A percentile compares a stretch with the other conserved stretches of the same genome.
These are phyloP conservation scores for Rhodotorula taiwanensis DNA, from an alignment of 768 basidiomycete species.

Conservation along the genomic window DNA sequence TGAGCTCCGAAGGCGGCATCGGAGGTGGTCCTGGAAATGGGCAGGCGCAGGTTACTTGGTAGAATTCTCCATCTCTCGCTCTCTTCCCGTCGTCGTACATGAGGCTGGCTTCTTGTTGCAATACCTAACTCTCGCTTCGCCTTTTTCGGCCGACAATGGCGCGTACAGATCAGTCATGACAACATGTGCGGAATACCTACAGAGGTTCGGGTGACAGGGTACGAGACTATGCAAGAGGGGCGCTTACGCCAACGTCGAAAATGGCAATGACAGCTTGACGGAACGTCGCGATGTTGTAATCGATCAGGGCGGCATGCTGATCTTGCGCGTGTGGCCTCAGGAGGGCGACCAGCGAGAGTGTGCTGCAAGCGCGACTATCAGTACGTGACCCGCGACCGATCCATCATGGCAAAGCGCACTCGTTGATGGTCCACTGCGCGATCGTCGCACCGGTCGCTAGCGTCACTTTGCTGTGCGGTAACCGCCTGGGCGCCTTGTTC, in stretches of 20 bases:
- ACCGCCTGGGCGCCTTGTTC: background rate
- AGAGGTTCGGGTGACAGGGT: too few relatives aligned
- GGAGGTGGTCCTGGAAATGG: background rate
- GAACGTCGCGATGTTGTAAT: conserved; percentile 82
- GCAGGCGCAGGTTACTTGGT: background rate
- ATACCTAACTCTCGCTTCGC: too few relatives aligned
- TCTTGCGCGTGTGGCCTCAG: conserved; percentile 68
- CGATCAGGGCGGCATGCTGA: conserved; percentile 64
- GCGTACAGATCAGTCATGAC: too few relatives aligned
- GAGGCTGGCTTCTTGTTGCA: too few relatives aligned
- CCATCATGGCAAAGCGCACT: too few relatives aligned
- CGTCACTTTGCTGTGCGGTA: conserved; percentile 31
- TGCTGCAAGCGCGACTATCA: conserved; percentile 32
- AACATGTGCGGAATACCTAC: too few relatives aligned
- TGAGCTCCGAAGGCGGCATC: background rate
- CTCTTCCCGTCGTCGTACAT: background rate
- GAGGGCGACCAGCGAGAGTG: conserved; percentile 53
- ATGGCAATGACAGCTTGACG: conserved; percentile 76
- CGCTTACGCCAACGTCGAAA: conserved; percentile 57
- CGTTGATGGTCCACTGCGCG: conserved; percentile 73
- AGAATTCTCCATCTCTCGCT: too few relatives aligned
- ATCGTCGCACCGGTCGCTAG: conserved; percentile 61
- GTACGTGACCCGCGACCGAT: too few relatives aligned
- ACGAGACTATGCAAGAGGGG: background rate
- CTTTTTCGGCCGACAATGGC: too few relatives aligned